Conservation (phyloP, 371 early-diverging fungal genomes). For the Mucor racemosus region DNA sequence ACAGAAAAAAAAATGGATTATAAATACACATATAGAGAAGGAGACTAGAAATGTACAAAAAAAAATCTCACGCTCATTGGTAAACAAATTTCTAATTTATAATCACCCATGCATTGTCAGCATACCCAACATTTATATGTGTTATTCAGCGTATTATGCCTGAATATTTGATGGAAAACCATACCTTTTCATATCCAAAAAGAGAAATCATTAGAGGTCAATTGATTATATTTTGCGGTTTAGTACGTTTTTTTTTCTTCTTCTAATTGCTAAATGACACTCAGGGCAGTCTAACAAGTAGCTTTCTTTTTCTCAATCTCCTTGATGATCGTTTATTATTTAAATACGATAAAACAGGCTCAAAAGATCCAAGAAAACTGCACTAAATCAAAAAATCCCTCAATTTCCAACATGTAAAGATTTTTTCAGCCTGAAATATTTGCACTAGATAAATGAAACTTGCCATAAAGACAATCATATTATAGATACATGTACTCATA, state of each 20-base stretch:
- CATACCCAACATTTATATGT: neutral
- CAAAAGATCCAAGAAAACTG: neutral
- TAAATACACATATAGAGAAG: neutral
- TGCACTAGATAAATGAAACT: neutral
- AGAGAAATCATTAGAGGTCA: too few relatives aligned
- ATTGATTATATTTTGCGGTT: too few relatives aligned
- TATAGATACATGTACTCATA: neutral
- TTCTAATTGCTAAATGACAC: neutral
- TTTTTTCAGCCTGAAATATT: neutral
- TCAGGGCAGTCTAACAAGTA: neutral
- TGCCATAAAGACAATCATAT: neutral
- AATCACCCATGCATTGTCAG: neutral
- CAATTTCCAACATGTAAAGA: neutral
- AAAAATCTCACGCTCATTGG: conserved; percentile 4
- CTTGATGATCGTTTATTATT: neutral
- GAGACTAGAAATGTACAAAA: neutral
- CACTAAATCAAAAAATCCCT: neutral
- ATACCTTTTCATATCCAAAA: too few relatives aligned
- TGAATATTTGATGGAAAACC: too few relatives aligned
- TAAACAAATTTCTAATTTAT: neutral
- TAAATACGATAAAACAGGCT: neutral
- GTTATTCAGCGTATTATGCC: neutral
- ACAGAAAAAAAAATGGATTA: neutral
- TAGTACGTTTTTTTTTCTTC: too few relatives aligned
- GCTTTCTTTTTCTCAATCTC: neutral